Evolutionary conservation across 2,329 filamentous ascomycete species (phyloP).

Genomic region (Verruconis gallopava): DNA sequence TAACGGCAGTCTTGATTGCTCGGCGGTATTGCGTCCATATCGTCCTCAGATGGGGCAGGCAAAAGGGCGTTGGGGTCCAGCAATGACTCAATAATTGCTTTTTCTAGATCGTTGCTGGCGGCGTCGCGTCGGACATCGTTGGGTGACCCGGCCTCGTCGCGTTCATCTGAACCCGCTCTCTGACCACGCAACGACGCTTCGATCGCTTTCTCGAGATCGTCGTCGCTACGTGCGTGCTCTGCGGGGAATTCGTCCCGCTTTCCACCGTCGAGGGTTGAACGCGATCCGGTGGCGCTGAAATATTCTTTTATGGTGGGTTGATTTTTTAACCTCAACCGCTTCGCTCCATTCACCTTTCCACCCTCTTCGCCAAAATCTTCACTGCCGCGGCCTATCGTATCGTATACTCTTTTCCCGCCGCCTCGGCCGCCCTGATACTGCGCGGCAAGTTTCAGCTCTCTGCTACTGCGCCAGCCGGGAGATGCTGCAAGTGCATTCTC

Average conservation of each 20-base stretch:
- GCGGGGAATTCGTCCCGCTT: background rate
- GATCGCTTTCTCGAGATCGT: background rate
- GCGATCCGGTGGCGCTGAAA: slow-evolving; percentile 9
- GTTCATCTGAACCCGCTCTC: background rate
- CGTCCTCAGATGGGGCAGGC: background rate
- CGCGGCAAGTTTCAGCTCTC: slow-evolving; percentile 52
- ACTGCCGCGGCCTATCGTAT: slow-evolving; percentile 53
- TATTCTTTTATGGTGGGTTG: slow-evolving; percentile 29
- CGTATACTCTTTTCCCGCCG: slow-evolving; percentile 44
- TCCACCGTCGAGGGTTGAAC: background rate
- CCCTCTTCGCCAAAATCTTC: slow-evolving; percentile 39
- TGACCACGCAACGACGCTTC: background rate
- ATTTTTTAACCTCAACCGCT: slow-evolving; percentile 33
- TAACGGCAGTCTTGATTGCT: background rate
- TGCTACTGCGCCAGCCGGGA: slow-evolving; percentile 58
- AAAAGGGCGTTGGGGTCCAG: background rate
- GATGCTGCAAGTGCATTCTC: slow-evolving; percentile 51
- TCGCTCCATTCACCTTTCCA: slow-evolving; percentile 39
- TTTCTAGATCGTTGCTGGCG: background rate
- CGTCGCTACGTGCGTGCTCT: background rate
- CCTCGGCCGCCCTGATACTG: slow-evolving; percentile 38
- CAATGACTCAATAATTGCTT: background rate
- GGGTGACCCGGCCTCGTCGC: background rate
- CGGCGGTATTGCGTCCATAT: slow-evolving; percentile 4
- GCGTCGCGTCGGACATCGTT: no score